Evolutionary conservation across 2,329 filamentous ascomycete genomes (phyloP), one percentile per base, ranked within the genome.

Genomic region (Stachybotrys chartarum): DNA sequence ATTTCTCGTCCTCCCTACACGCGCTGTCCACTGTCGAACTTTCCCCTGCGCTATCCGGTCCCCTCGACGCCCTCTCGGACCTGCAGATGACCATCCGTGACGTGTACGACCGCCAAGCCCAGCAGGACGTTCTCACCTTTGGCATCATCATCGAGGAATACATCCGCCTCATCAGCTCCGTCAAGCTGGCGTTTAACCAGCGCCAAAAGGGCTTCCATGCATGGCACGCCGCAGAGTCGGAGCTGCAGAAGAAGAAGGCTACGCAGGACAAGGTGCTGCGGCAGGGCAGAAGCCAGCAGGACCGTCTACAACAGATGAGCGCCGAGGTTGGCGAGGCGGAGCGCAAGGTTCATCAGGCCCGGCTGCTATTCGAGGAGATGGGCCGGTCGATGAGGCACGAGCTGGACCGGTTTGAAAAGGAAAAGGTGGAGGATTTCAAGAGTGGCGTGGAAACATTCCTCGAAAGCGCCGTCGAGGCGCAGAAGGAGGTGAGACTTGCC

Each of bases 371-470:
- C 66, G 94, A 99, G 62, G 94, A 99, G 67, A 97, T 99, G 92
- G 94, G 94, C 14, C 82, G 91, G 12, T 75, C 97, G 67, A 94
- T 99, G 91, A 85, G 91, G 57, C 81, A 80, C 42, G 94, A 99
- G 72, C 78, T 99, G 61, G 94, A 97, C 65, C 82, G 92, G 17
- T 99, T 99, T 66, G 94, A 99, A 75, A 84, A 83, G 64, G 94
- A 99, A 74, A 99, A 99, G 78, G 94, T 99, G 3, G 94, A 99
- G 69, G 94, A 99, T 69, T 99, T 99, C 73, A 99, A 99, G 79
- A 94, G 89, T 59, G 93, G 92, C 0, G 92, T 99, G 2, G 94
- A 99, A 76, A 99, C 94, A 1, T 99, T 96, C 73, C 73, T 99
- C 64, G 94, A 99, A 77, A 92, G 94, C 66, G 91, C 94, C 4